Base-by-base conservation (phyloP, 257 asterid genomes). In the Salvia miltiorrhiza region DNA sequence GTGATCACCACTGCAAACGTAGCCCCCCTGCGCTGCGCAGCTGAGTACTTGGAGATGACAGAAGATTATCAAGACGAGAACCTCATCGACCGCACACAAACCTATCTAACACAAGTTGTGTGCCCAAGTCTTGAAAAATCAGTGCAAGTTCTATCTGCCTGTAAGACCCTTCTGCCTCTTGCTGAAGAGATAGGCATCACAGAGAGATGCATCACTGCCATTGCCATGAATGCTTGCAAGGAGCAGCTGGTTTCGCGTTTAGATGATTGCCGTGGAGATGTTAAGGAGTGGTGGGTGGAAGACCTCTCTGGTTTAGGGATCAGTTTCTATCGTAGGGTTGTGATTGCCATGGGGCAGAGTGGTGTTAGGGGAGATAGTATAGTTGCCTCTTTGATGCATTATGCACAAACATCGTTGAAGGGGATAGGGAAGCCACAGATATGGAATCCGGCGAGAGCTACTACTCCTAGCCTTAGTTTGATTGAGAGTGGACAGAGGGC, bases 251-350 rank as follows among this genome's bases (percentile, higher is more conserved):
- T 63, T 14, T 78, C 88, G 6, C 77, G 73, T 67, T 45, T 84
- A 26, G 90, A 84, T 55, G 78, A 80, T 65, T 69, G 67, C 14
- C 64, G 82, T 72, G 82, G 80, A 40, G 55, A n/a, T 79, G 0
- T 32, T 73, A 26, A 86, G 77, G 90, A 85, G 60, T 88, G 95
- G 92, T 88, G 95, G 95, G 79, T 80, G 9, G 92, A 83, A 67
- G 90, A 86, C 63, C 84, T 85, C 3, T 76, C 86, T 0, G 65
- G 39, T n/a, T 60, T 86, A 49, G 75, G 84, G n/a, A 79, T 88
- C 20, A 57, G 65, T 53, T 86, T 80, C 66, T 88, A 84, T 69
- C 43, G 55, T 10, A 75, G 87, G 57, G 84, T 85, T 45, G 69
- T 88, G 28, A 55, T 47, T 21, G 82, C 83, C 28, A 81, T 88